Evolutionary conservation across 805 yeast species (phyloP).

Genomic region (Schwanniomyces polymorphus): DNA sequence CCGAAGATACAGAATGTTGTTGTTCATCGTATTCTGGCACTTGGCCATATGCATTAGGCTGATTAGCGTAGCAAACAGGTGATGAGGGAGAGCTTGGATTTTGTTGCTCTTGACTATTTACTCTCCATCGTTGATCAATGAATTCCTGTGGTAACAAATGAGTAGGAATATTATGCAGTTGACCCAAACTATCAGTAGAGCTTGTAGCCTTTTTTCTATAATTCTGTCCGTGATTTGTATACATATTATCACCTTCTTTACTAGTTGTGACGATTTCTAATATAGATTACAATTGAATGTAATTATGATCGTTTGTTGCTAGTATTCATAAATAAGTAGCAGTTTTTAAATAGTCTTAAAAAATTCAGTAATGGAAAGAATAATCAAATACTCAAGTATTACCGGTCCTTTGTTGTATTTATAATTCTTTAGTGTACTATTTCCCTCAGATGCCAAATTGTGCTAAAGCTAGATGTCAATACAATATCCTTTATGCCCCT

Average conservation of each 20-base stretch:
- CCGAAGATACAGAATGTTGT: background rate
- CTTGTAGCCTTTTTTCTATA: background rate
- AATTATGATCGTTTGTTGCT: background rate
- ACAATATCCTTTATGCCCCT: no score
- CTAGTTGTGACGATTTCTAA: background rate
- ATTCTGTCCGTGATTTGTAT: background rate
- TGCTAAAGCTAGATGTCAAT: no score
- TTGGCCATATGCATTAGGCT: background rate
- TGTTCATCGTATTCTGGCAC: background rate
- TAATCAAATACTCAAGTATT: background rate
- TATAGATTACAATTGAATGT: background rate
- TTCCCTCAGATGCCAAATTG: background rate
- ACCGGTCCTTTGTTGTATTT: background rate
- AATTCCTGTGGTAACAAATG: conserved; percentile 23
- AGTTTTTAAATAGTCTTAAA: background rate
- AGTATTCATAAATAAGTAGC: background rate
- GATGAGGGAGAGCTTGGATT: background rate
- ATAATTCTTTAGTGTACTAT: background rate
- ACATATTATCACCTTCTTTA: background rate
- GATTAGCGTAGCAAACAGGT: background rate
- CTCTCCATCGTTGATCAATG: conserved; percentile 5
- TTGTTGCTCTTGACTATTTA: background rate
- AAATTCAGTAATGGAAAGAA: background rate
- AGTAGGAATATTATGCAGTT: conserved; percentile 16
- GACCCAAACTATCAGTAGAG: background rate